A percentile compares a stretch with the other conserved stretches of the same genome.
phyloP scores from a whole-genome alignment of 768 basidiomycete species.

The Dendrothele bispora region DNA sequence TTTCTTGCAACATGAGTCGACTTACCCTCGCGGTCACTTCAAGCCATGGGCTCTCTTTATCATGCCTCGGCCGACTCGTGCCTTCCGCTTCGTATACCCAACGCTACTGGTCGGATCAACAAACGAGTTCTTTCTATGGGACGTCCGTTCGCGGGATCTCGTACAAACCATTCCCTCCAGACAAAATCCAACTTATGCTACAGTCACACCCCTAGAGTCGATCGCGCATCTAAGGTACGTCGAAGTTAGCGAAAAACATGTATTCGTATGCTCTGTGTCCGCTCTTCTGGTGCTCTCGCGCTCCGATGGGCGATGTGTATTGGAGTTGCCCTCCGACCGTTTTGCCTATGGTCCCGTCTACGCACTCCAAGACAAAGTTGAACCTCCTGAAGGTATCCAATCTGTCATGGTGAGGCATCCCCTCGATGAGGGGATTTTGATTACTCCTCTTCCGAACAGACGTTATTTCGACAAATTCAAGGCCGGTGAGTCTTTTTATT shows the following conservation, averaged over 20 bases:
- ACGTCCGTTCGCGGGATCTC: slow-evolving; percentile 51
- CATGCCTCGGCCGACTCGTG: slow-evolving; percentile 43
- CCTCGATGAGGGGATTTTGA: background rate
- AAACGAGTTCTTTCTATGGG: slow-evolving; percentile 56
- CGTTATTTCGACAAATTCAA: slow-evolving; percentile 42
- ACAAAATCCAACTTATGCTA: no score
- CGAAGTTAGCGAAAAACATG: slow-evolving; percentile 57
- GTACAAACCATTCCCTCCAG: slow-evolving; percentile 47
- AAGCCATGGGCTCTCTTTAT: slow-evolving; percentile 59
- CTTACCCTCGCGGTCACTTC: slow-evolving; percentile 48
- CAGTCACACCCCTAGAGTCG: no score
- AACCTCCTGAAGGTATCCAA: slow-evolving; percentile 1
- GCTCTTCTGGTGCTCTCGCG: slow-evolving; percentile 57
- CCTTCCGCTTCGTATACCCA: slow-evolving; percentile 71
- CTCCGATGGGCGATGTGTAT: slow-evolving; percentile 39
- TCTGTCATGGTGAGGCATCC: slow-evolving; percentile 2
- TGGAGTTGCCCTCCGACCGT: slow-evolving; percentile 41
- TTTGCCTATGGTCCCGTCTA: slow-evolving; percentile 30
- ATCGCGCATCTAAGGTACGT: slow-evolving; percentile 66
- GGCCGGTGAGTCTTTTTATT: slow-evolving; percentile 37
- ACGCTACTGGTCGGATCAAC: slow-evolving; percentile 51
- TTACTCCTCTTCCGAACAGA: background rate
- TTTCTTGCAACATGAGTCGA: slow-evolving; percentile 7
- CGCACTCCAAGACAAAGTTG: no score
- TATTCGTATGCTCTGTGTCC: slow-evolving; percentile 55